Evolutionary conservation across 1,284 basidiomycete genomes (phyloP), one percentile per base, ranked within the genome.

Genomic region (Hortiboletus rubellus): DNA sequence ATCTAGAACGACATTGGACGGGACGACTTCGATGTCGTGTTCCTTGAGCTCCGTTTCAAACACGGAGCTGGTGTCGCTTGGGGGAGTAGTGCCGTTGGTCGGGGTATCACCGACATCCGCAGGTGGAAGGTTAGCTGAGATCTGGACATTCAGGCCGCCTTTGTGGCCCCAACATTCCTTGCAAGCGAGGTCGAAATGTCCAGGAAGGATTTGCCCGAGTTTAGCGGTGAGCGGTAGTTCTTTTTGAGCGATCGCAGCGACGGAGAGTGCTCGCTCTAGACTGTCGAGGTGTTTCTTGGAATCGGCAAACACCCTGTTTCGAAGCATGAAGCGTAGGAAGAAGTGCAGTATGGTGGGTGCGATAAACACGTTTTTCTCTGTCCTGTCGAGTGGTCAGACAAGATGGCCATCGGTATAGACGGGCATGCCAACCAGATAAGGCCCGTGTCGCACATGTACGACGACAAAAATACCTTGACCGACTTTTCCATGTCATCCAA

Each of bases 381-480:
- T 67, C 67, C 74, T 76, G 54, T 48, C 7, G n/a, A 45, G 11
- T 4, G 33, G 41, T 58, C 38, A 60, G 60, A 52, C 34, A 34
- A 31, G 10, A 38, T 31, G 3, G 10, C 12, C 31, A 53, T 31
- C 0, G 17, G 33, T 15, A 17, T 24, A 36, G 14, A 52, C 17
- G 36, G 36, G 37, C 7, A 34, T 8, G 46, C 74, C 42, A 52
- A 82, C 82, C 77, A 81, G 51, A 77, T 70, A 51, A 83, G 60
- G 15, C 81, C 82, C 14, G 72, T 74, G 59, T 81, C 74, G 24
- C 76, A 67, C 71, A 75, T 81, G 56, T 77, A 75, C 0, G 78
- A 78, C 3, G 79, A 81, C 52, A 84, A 72, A 68, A 83, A 84
- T 11, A 82, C 70, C 56, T 76, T 80, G 60, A 80, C 66, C 18